phyloP scores from a whole-genome alignment of 2,329 filamentous ascomycete species.

The Fusarium sp. region DNA sequence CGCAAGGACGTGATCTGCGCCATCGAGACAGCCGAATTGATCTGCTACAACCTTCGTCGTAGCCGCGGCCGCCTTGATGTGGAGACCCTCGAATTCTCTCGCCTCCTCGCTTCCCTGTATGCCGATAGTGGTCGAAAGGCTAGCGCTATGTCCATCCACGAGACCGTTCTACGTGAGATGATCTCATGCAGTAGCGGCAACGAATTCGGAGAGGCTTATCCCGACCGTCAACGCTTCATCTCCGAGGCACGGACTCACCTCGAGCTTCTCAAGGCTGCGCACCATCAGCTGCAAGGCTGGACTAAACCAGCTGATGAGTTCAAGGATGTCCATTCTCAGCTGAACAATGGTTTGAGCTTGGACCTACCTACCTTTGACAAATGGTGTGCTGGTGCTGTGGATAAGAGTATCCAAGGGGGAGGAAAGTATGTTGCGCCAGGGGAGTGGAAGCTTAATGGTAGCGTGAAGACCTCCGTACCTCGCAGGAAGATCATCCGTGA shows the following conservation, averaged over 20 bases:
- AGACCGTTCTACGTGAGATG: constrained; percentile 42
- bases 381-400: constrained; percentile 29
- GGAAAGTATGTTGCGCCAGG: constrained; percentile 34
- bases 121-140: constrained; percentile 17
- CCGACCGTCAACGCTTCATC: constrained; percentile 21
- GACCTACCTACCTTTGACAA: constrained; percentile 38
- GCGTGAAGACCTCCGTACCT: constrained; percentile 14
- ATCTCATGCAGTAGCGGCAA: constrained; percentile 26
- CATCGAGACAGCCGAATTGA: constrained; percentile 41
- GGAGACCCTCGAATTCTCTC: constrained; percentile 43
- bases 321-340: constrained; percentile 30
- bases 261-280: constrained; percentile 34
- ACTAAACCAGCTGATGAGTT: constrained; percentile 34
- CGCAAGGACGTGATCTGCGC: constrained; percentile 28
- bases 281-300: constrained; percentile 39
- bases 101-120: constrained; percentile 43
- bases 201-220: constrained; percentile 14
- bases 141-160: constrained; percentile 40
- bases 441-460: constrained; percentile 38
- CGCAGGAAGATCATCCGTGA: constrained; percentile 5
- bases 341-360: constrained; percentile 33
- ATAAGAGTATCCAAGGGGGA: constrained; percentile 33
- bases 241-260: constrained; percentile 37
- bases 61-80: constrained; percentile 44
- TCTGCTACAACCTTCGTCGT: constrained; percentile 46